A percentile compares a stretch with the other conserved stretches of the same genome.
phyloP scores from a whole-genome alignment of 345 rosid species.

The Kernera saxatilis region DNA sequence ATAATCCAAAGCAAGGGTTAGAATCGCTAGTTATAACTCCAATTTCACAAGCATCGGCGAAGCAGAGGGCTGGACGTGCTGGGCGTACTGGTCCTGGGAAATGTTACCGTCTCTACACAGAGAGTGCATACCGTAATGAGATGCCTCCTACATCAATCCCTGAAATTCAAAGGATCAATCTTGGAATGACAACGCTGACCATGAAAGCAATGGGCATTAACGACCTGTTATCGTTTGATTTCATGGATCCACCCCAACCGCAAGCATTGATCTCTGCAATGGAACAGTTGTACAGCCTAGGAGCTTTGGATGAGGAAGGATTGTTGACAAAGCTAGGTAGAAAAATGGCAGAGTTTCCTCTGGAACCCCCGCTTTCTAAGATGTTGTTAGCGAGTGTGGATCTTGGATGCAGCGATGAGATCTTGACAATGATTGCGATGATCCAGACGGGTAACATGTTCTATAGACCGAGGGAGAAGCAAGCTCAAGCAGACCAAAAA shows the following conservation, averaged over 20 bases:
- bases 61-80: constrained; percentile 85
- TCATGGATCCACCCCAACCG: constrained; percentile 44
- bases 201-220: constrained; percentile 97
- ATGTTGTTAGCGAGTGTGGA: constrained; percentile 95
- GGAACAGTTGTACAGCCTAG: constrained; percentile 82
- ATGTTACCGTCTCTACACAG: constrained; percentile 75
- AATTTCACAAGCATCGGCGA: constrained; percentile 83
- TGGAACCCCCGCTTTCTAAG: constrained; percentile 85
- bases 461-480: constrained; percentile 89
- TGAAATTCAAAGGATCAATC: constrained; percentile 89
- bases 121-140: constrained; percentile 58
- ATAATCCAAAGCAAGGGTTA: constrained; percentile 75
- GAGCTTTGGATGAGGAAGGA: constrained; percentile 89
- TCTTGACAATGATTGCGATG: constrained; percentile 84
- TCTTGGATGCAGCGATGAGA: constrained; percentile 94
- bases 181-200: constrained; percentile 53
- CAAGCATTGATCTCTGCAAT: constrained; percentile 83
- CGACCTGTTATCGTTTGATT: constrained; percentile 43
- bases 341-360: constrained; percentile 96
- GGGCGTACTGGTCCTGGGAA: constrained; percentile 91
- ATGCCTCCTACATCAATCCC: constrained; percentile 72
- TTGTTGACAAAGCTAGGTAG: constrained; percentile 87
- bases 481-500: constrained; percentile 94
- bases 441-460: constrained; percentile 86
- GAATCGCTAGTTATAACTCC: constrained; percentile 77